phyloP scores from a whole-genome alignment of 2,329 filamentous ascomycete genomes.

The Phaeosphaeriaceae sp. region DNA sequence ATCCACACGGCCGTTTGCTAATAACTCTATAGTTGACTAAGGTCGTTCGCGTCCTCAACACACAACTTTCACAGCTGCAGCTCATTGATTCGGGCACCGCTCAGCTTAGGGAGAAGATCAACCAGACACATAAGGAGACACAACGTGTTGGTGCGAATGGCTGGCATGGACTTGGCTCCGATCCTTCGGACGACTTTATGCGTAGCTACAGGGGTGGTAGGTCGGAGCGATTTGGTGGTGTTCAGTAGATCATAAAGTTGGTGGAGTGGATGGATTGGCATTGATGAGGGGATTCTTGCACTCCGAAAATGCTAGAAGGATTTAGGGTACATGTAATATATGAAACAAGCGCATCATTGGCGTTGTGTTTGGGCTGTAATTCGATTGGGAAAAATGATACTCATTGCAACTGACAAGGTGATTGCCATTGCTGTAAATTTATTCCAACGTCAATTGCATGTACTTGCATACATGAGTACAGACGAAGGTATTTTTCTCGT shows the following conservation, averaged over 20 bases:
- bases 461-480: too few species aligned
- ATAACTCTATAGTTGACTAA: conserved; percentile 78
- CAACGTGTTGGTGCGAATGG: conserved; percentile 62
- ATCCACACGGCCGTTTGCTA: neutral
- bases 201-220: conserved; percentile 78
- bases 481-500: too few species aligned
- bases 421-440: neutral
- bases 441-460: too few species aligned
- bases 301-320: neutral
- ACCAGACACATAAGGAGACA: conserved; percentile 80
- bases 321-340: neutral
- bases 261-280: neutral
- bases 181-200: conserved; percentile 88
- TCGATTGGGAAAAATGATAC: neutral
- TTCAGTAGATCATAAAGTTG: conserved; percentile 29
- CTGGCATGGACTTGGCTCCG: conserved; percentile 64
- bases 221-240: conserved; percentile 42
- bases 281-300: neutral
- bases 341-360: conserved; percentile 2
- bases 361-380: neutral
- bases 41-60: conserved; percentile 94
- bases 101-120: conserved; percentile 82
- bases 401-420: neutral
- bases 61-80: conserved; percentile 89
- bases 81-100: conserved; percentile 89